phyloP scores from a whole-genome alignment of 345 rosid genomes.

The Draba incana region DNA sequence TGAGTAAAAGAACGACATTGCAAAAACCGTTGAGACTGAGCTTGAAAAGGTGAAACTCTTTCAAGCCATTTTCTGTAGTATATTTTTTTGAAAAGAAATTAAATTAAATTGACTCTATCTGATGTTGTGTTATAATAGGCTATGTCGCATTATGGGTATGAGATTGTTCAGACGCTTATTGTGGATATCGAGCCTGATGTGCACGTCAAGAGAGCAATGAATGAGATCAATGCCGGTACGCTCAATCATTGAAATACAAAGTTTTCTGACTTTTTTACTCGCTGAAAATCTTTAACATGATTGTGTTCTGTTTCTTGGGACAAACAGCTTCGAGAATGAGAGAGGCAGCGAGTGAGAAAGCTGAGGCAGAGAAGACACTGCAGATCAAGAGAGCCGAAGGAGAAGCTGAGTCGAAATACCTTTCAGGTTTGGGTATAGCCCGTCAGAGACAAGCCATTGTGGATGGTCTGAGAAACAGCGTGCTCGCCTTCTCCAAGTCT shows the following conservation, averaged over 20 bases:
- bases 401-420: constrained; percentile 70
- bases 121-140: constrained; percentile 49
- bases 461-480: constrained; percentile 70
- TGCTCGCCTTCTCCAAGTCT: constrained; percentile 61
- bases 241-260: background rate
- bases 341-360: constrained; percentile 64
- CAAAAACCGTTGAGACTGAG: constrained; percentile 60
- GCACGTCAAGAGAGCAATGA: constrained; percentile 78
- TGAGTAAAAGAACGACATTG: constrained; percentile 68
- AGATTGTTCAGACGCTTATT: constrained; percentile 81
- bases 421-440: constrained; percentile 63
- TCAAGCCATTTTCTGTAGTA: background rate
- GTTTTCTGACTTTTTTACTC: background rate
- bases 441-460: constrained; percentile 75
- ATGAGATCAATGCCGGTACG: constrained; percentile 76
- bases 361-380: constrained; percentile 69
- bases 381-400: constrained; percentile 74
- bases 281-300: background rate
- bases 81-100: background rate
- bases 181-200: constrained; percentile 81
- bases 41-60: constrained; percentile 56
- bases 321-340: constrained; percentile 63
- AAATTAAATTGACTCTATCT: background rate
- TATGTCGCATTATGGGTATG: constrained; percentile 75
- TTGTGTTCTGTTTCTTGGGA: background rate